Evolutionary conservation across 768 basidiomycete species (phyloP), one percentile per base, ranked within the genome.

Genomic region (Lactifluus rugatus): DNA sequence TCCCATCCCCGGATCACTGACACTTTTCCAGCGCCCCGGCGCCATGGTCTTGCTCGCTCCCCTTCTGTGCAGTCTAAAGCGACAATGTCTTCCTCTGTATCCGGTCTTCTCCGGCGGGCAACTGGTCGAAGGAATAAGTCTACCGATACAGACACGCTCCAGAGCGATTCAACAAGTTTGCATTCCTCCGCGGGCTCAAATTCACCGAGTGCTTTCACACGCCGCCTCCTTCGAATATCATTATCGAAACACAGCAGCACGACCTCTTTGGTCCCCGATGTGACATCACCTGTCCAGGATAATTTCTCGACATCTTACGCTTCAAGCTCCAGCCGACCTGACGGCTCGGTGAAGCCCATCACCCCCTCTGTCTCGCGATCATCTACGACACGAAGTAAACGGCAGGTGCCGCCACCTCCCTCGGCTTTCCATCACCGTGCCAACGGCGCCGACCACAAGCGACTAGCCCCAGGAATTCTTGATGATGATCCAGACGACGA

Each of bases 401-500:
- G 63, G 14, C 54, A 26, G 17, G 52, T 36, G 25, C 61, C 52
- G 14, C 52, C 63, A 34, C 69, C 71, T 2, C 72, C 71, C 1
- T 72, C 72, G 3, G 66, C 72, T 6, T 73, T 70, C 55, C 70
- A 59, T 16, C 57, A 63, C 25, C 49, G 63, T 5, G 21, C 58
- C 13, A 58, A 60, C 13, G 56, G 53, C 2, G 2, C 58, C n/a
- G 69, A 68, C 36, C 36, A 52, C 11, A 57, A 23, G 31, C 56
- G 47, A 52, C 31, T 61, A 52, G 63, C 66, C 39, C 60, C 64
- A 57, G 60, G 59, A 41, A 48, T 67, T 52, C 68, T 72, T 48
- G 69, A 69, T 65, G 72, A 75, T 62, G 65, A 78, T 47, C 72
- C 78, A 51, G 81, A 82, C 56, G 82, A 84, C 50, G 80, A 83